phyloP scores from a whole-genome alignment of 371 early-diverging fungal genomes.

The Aphelidium insulamus region DNA sequence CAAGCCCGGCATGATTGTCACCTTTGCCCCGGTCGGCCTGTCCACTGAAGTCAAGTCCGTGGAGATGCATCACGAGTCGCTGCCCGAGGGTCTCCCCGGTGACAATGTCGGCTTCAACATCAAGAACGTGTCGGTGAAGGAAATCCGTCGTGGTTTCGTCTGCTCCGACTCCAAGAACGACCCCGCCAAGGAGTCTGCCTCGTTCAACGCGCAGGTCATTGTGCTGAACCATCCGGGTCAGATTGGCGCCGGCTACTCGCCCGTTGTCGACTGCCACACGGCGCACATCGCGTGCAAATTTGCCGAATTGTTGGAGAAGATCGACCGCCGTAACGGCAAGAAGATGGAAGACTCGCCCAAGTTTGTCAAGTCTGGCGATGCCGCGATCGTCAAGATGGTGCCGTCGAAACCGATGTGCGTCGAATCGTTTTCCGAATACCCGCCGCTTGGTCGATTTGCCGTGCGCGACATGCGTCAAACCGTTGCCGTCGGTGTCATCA shows the following conservation, averaged over 20 bases:
- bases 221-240: constrained; percentile 93
- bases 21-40: constrained; percentile 56
- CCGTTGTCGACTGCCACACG: constrained; percentile 89
- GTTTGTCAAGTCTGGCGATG: constrained; percentile 82
- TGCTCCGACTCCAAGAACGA: constrained; percentile 91
- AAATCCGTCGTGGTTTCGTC: constrained; percentile 91
- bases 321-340: constrained; percentile 90
- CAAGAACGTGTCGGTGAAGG: constrained; percentile 89
- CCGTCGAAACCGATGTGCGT: constrained; percentile 93
- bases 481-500: constrained; percentile 88
- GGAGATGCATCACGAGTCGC: constrained; percentile 94
- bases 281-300: constrained; percentile 93
- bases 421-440: constrained; percentile 76
- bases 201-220: constrained; percentile 85
- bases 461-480: constrained; percentile 92
- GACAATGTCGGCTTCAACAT: constrained; percentile 97
- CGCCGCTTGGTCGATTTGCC: constrained; percentile 89
- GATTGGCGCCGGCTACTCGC: constrained; percentile 69
- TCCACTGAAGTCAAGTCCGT: constrained; percentile 94
- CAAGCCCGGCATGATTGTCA: constrained; percentile 79
- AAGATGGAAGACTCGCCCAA: constrained; percentile 68
- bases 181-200: constrained; percentile 80
- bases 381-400: constrained; percentile 83
- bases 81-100: constrained; percentile 79
- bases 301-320: constrained; percentile 74